Evolutionary conservation across 139 green algal genomes (phyloP).

Genomic region (Pleodorina starrii): DNA sequence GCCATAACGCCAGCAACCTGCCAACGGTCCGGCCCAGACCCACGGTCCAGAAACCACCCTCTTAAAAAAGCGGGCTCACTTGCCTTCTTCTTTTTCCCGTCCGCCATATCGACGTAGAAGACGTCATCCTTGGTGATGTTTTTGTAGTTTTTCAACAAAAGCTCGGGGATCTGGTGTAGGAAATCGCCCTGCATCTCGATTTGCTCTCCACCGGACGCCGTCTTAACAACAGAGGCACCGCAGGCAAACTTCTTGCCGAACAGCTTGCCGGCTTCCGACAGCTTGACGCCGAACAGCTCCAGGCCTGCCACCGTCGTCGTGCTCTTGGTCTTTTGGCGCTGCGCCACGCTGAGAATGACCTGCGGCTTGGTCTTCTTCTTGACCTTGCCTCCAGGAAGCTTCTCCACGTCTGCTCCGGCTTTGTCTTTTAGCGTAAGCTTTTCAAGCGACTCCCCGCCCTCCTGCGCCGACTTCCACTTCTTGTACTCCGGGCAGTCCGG

Average conservation of each 20-base stretch:
- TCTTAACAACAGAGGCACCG: constrained; percentile 93
- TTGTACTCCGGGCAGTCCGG: constrained; percentile 89
- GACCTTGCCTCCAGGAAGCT: constrained; percentile 79
- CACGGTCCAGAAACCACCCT: background rate
- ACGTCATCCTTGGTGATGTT: constrained; percentile 79
- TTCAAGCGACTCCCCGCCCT: constrained; percentile 69
- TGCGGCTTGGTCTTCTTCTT: constrained; percentile 87
- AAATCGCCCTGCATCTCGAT: constrained; percentile 96
- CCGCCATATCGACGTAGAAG: constrained; percentile 69
- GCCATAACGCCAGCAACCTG: too few species aligned
- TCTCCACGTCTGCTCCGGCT: constrained; percentile 73
- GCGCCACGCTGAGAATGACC: constrained; percentile 82
- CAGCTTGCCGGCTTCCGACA: constrained; percentile 92
- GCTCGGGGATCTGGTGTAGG: constrained; percentile 75
- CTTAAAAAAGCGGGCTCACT: background rate
- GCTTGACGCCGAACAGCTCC: constrained; percentile 93
- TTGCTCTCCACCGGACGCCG: constrained; percentile 88
- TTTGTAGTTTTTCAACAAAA: constrained; percentile 89
- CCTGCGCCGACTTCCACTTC: constrained; percentile 82
- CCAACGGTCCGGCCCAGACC: background rate
- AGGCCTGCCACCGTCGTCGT: constrained; percentile 93
- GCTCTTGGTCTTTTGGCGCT: constrained; percentile 95
- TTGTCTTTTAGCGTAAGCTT: constrained; percentile 78
- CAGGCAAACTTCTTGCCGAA: constrained; percentile 99
- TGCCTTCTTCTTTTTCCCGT: constrained; percentile 79